phyloP scores from a whole-genome alignment of 2,329 filamentous ascomycete genomes.

The Lomentospora prolificans region DNA sequence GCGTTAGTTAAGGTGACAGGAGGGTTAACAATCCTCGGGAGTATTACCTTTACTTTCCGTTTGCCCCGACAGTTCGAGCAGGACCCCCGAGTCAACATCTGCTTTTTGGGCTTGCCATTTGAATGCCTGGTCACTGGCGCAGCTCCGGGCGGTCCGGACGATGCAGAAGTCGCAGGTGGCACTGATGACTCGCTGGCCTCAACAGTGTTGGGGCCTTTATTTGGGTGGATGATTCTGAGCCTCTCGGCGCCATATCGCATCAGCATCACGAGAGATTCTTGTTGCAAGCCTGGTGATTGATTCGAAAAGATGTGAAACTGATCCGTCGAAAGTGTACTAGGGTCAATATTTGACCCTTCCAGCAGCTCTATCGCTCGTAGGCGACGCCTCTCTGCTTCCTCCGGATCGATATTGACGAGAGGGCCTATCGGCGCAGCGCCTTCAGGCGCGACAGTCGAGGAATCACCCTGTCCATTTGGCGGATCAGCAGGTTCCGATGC shows the following conservation, averaged over 20 bases:
- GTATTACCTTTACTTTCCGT: slow-evolving; percentile 14
- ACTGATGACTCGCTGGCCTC: no score
- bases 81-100: slow-evolving; percentile 19
- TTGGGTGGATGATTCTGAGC: slow-evolving; percentile 46
- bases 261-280: slow-evolving; percentile 45
- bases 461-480: not conserved
- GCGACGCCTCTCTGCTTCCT: slow-evolving; percentile 39
- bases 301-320: slow-evolving; percentile 52
- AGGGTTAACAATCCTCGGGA: not conserved
- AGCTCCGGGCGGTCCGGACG: no score
- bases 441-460: not conserved
- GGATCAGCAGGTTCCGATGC: not conserved
- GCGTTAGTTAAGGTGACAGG: not conserved
- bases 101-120: not conserved
- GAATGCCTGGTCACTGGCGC: no score
- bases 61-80: slow-evolving; percentile 26
- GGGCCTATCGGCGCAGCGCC: not conserved
- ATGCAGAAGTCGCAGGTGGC: no score
- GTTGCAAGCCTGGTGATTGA: slow-evolving; percentile 45
- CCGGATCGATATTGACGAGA: slow-evolving; percentile 17
- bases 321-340: slow-evolving; percentile 39
- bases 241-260: slow-evolving; percentile 47
- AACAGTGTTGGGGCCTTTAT: slow-evolving; percentile 18
- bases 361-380: slow-evolving; percentile 40
- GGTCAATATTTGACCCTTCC: slow-evolving; percentile 36